These are phyloP conservation scores for Talaromyces marneffei DNA, from an alignment of 2,329 filamentous ascomycete species.

Conservation along the genomic window DNA sequence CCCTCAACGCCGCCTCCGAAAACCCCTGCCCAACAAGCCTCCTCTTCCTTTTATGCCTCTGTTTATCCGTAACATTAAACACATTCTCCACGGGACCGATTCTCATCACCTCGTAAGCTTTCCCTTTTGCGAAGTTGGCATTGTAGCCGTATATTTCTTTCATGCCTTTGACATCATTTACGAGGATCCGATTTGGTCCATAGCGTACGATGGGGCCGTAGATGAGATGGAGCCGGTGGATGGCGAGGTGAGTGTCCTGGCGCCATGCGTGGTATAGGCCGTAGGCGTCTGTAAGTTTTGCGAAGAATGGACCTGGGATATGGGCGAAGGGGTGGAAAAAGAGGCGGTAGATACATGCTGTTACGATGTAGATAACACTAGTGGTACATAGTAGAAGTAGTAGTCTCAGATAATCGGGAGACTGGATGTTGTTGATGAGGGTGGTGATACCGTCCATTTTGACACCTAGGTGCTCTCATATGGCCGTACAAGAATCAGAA, in stretches of 20 bases:
- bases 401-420: not conserved
- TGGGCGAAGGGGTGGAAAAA: constrained; percentile 8
- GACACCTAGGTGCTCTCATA: not conserved
- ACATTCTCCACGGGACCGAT: constrained; percentile 2
- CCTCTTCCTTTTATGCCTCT: constrained; percentile 9
- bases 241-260: constrained; percentile 6
- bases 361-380: not conserved
- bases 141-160: constrained; percentile 6
- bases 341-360: constrained; percentile 7
- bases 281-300: constrained; percentile 5
- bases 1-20: constrained; percentile 7
- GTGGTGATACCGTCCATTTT: not conserved
- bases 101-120: not conserved
- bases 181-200: constrained; percentile 3
- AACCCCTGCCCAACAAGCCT: constrained; percentile 8
- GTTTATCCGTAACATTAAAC: constrained; percentile 7
- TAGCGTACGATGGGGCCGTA: constrained; percentile 1
- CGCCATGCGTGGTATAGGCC: constrained; percentile 7
- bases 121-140: constrained; percentile 2
- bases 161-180: constrained; percentile 3
- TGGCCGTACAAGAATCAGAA: not conserved
- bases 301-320: constrained; percentile 5
- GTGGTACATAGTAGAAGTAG: not conserved
- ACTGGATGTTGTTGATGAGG: not conserved
- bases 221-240: constrained; percentile 1